These are phyloP conservation scores for Larix kaempferi DNA, from an alignment of 75 land plant genomes.

Conservation along the genomic window DNA sequence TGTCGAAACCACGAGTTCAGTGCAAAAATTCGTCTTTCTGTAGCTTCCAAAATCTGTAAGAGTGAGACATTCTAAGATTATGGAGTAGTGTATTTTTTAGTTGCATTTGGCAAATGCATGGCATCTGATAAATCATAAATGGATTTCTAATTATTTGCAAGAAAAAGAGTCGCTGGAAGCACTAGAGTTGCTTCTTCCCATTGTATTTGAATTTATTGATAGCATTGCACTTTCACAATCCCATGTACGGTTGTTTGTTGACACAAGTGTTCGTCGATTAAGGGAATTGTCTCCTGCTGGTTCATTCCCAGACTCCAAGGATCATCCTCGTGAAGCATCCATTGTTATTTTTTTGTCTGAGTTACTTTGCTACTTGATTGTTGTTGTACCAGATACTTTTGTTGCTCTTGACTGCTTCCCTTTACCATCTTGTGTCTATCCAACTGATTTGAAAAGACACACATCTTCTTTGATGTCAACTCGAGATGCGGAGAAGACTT, in stretches of 20 bases:
- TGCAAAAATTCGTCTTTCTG: too few relatives aligned
- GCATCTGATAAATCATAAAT: background rate
- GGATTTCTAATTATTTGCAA: slow-evolving; percentile 28
- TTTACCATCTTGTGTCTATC: slow-evolving; percentile 59
- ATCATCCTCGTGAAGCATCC: slow-evolving; percentile 47
- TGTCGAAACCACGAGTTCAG: too few relatives aligned
- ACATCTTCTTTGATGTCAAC: slow-evolving; percentile 2
- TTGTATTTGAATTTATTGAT: slow-evolving; percentile 74
- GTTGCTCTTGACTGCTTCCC: slow-evolving; percentile 96
- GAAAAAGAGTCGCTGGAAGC: slow-evolving; percentile 78
- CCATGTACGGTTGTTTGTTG: slow-evolving; percentile 70
- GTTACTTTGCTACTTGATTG: slow-evolving; percentile 70
- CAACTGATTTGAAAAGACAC: slow-evolving; percentile 12
- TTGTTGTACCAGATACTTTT: slow-evolving; percentile 88
- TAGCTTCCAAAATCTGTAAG: background rate
- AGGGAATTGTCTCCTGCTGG: slow-evolving; percentile 44
- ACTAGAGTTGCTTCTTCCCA: slow-evolving; percentile 80
- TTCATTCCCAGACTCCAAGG: slow-evolving; percentile 31
- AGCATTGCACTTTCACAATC: slow-evolving; percentile 68
- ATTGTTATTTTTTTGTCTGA: slow-evolving; percentile 54
- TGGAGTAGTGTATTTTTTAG: background rate
- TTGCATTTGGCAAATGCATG: background rate
- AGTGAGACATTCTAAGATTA: background rate
- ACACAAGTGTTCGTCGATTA: slow-evolving; percentile 47
- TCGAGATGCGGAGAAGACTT: slow-evolving; percentile 19